Conservation (phyloP, 441 rosid species). For the Eutrema salsugineum region DNA sequence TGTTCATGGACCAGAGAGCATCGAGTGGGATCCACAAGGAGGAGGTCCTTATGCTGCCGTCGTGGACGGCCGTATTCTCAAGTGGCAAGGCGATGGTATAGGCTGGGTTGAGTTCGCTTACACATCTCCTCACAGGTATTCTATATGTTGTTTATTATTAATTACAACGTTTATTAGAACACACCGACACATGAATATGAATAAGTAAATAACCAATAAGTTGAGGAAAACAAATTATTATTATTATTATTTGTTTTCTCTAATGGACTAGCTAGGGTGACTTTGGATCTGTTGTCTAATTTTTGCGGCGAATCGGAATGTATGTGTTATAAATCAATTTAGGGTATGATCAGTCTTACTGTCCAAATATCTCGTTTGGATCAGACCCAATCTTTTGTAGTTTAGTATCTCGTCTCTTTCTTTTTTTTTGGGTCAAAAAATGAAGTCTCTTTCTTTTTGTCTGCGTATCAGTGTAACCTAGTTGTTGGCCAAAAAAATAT, state of each 20-base stretch:
- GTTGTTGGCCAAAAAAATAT: background rate
- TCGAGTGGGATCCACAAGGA: slow-evolving; percentile 62
- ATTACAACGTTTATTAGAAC: background rate
- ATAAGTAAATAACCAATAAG: background rate
- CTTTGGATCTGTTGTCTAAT: background rate
- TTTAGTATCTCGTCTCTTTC: background rate
- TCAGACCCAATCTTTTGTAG: background rate
- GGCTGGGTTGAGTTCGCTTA: slow-evolving; percentile 63
- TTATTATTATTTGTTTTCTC: background rate
- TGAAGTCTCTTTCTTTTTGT: too few species aligned
- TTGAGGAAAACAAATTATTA: background rate
- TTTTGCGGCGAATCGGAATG: background rate
- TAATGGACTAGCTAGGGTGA: background rate
- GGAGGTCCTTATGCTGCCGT: slow-evolving; percentile 67
- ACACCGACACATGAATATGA: background rate
- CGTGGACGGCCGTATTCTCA: slow-evolving; percentile 62
- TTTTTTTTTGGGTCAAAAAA: too few species aligned
- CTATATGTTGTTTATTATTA: background rate
- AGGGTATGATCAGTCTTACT: background rate
- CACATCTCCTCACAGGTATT: slow-evolving; percentile 46
- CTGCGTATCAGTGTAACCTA: too few species aligned
- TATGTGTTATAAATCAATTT: background rate
- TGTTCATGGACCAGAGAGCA: slow-evolving; percentile 68
- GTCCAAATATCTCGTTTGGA: background rate
- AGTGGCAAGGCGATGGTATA: slow-evolving; percentile 50